phyloP scores from a whole-genome alignment of 345 rosid genomes.

The Rhizophora mangle region DNA sequence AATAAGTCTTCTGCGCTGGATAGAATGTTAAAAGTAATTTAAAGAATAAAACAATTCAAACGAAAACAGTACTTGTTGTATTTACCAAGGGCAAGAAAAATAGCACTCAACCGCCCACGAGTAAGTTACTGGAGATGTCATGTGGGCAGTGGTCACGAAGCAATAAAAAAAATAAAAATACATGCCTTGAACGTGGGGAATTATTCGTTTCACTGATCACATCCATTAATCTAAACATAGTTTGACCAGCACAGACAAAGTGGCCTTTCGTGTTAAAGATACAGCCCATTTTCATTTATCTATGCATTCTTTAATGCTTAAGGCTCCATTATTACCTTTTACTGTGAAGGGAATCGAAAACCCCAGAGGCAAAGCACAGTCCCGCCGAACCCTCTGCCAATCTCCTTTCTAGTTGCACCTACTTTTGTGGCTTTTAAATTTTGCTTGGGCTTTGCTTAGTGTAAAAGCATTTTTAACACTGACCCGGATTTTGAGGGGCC shows the following conservation, averaged over 20 bases:
- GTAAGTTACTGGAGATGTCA: conserved; percentile 16
- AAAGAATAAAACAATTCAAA: not conserved
- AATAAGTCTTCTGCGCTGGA: not conserved
- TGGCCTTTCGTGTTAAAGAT: not conserved
- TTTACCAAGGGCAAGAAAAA: not conserved
- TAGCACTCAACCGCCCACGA: not conserved
- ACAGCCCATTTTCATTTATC: too few species aligned
- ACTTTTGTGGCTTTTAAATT: not conserved
- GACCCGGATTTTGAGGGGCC: conserved; percentile 25
- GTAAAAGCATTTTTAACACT: conserved; percentile 5
- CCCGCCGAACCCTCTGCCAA: conserved; percentile 30
- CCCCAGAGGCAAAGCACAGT: conserved; percentile 13
- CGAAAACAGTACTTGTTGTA: conserved; percentile 19
- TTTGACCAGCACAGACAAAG: not conserved
- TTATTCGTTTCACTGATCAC: conserved; percentile 2
- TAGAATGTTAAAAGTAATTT: conserved; percentile 13
- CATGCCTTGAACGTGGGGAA: conserved; percentile 1
- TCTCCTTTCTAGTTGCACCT: not conserved
- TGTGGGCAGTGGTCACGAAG: conserved; percentile 30
- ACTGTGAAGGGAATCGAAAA: conserved; percentile 11
- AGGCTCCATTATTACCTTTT: conserved; percentile 2
- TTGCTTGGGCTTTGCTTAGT: conserved; percentile 11
- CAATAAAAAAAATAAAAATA: conserved; percentile 15
- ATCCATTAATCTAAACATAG: not conserved
- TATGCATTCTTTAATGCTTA: not conserved